phyloP scores from a whole-genome alignment of 2,329 filamentous ascomycete genomes.

The Aspergillus latus region DNA sequence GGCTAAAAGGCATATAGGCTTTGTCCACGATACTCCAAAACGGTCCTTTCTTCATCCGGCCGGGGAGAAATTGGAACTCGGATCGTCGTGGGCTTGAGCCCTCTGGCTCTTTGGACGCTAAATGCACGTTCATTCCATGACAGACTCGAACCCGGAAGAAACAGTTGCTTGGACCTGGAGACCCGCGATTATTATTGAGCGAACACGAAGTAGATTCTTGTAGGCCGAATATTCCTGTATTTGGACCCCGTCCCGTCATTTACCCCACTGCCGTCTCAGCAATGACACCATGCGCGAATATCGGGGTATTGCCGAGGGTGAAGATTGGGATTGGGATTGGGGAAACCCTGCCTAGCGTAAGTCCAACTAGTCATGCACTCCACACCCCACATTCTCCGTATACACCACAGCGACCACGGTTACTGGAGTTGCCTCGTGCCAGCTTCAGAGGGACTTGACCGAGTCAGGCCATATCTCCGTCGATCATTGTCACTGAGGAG shows the following conservation, averaged over 20 bases:
- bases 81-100: background rate
- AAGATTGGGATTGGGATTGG: background rate
- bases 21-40: background rate
- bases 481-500: background rate
- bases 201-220: background rate
- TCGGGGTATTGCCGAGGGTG: background rate
- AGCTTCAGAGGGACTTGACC: background rate
- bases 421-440: background rate
- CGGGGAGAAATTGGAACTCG: background rate
- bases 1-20: background rate
- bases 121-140: background rate
- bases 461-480: background rate
- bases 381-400: slow-evolving; percentile 1
- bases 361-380: background rate
- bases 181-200: background rate
- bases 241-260: background rate
- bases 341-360: background rate
- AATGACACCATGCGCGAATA: background rate
- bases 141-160: background rate
- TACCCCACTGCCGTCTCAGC: background rate
- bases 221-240: background rate
- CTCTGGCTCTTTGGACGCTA: background rate
- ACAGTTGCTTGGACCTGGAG: background rate
- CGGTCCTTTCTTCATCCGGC: background rate
- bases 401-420: background rate